phyloP scores from a whole-genome alignment of 306 rosid species.

The Vigna mungo region DNA sequence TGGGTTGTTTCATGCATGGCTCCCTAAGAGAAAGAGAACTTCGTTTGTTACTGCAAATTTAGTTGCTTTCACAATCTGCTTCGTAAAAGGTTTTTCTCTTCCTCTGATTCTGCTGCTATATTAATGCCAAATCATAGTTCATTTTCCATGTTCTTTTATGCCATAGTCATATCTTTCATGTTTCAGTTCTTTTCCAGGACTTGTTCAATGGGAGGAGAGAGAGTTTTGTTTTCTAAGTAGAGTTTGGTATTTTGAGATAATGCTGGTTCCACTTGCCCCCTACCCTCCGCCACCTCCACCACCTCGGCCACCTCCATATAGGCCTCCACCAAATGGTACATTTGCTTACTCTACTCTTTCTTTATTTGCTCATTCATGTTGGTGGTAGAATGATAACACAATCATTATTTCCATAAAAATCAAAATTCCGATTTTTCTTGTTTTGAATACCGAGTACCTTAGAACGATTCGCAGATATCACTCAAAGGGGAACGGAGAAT shows the following conservation, averaged over 20 bases:
- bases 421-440: constrained; percentile 25
- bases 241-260: constrained; percentile 51
- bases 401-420: not conserved
- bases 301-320: constrained; percentile 54
- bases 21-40: constrained; percentile 27
- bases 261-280: constrained; percentile 99
- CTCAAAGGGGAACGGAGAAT: not conserved
- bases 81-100: constrained; percentile 19
- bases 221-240: constrained; percentile 41
- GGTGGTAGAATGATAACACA: not conserved
- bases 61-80: constrained; percentile 5
- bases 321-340: constrained; percentile 73
- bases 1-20: constrained; percentile 36
- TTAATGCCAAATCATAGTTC: not conserved
- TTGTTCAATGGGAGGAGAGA: constrained; percentile 45
- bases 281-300: constrained; percentile 52
- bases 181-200: constrained; percentile 39
- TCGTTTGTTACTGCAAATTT: not conserved
- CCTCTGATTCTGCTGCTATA: constrained; percentile 1
- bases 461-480: not conserved
- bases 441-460: constrained; percentile 6
- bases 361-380: constrained; percentile 36
- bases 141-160: not conserved
- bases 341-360: constrained; percentile 24
- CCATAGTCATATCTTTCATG: not conserved